phyloP scores from a whole-genome alignment of 2,329 filamentous ascomycete genomes.

The Aspergillus persii region DNA sequence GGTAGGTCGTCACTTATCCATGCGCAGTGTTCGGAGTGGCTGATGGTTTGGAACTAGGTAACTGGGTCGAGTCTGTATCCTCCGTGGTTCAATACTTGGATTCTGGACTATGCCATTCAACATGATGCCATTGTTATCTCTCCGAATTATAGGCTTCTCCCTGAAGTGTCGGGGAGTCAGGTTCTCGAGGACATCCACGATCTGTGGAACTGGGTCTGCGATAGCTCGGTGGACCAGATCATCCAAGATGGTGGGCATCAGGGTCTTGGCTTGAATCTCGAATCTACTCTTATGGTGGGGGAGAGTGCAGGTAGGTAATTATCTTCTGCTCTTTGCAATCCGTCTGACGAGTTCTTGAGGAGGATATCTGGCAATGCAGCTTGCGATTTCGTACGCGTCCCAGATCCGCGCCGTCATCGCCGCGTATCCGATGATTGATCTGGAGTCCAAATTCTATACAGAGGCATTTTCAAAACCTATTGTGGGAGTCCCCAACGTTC shows the following conservation, averaged over 20 bases:
- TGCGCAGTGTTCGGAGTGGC: not conserved
- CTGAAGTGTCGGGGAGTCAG: not conserved
- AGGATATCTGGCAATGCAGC: not conserved
- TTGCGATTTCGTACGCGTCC: not conserved
- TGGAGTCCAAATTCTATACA: not conserved
- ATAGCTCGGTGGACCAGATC: not conserved
- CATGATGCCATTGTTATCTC: not conserved
- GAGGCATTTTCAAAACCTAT: not conserved
- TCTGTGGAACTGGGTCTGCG: not conserved
- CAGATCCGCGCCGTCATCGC: not conserved
- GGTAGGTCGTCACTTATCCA: not conserved
- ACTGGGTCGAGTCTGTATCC: conserved; percentile 3
- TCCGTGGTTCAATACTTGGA: conserved; percentile 3
- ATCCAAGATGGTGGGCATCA: not conserved
- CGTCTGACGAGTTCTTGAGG: not conserved
- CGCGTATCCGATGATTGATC: conserved; percentile 1
- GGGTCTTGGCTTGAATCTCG: not conserved
- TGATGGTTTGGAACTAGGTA: not conserved
- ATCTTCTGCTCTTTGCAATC: too few species aligned
- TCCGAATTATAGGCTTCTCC: conserved; percentile 1
- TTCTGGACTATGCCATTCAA: not conserved
- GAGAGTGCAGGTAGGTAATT: conserved; percentile 1
- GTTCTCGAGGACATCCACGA: conserved; percentile 1
- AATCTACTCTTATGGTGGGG: not conserved
- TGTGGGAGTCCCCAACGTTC: not conserved